These are phyloP conservation scores for Melampsora larici-populina DNA, from an alignment of 1,284 basidiomycete species.

Conservation along the genomic window DNA sequence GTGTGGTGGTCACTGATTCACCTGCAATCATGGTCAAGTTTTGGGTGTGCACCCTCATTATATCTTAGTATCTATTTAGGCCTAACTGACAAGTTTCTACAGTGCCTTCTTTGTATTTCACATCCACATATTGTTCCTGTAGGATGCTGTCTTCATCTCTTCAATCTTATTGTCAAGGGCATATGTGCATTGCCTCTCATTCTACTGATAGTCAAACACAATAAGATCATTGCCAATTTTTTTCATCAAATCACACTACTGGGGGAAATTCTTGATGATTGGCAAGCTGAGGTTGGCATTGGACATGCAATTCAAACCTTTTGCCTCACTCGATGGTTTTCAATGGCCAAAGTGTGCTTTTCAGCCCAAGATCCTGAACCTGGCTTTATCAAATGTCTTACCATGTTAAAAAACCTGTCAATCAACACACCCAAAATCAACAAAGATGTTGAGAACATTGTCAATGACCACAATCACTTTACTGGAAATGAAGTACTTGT, in stretches of 20 bases:
- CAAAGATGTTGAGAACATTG: no score
- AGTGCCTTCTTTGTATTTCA: not conserved
- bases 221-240: not conserved
- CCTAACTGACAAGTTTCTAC: not conserved
- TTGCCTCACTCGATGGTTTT: not conserved
- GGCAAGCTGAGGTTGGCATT: not conserved
- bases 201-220: not conserved
- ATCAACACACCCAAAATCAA: not conserved
- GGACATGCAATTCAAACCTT: not conserved
- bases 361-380: not conserved
- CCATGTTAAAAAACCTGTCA: not conserved
- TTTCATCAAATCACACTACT: not conserved
- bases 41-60: no score
- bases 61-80: not conserved
- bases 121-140: not conserved
- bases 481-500: not conserved
- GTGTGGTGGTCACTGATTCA: not conserved
- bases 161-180: not conserved
- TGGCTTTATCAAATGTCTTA: not conserved
- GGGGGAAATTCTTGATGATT: not conserved
- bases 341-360: not conserved
- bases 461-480: not conserved
- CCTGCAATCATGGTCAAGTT: not conserved
- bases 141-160: not conserved
- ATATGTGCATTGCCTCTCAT: no score